A percentile compares a stretch with the other conserved stretches of the same genome.
Conservation (phyloP, 176 grass and related monocot genomes). For the Juncus effusus region DNA sequence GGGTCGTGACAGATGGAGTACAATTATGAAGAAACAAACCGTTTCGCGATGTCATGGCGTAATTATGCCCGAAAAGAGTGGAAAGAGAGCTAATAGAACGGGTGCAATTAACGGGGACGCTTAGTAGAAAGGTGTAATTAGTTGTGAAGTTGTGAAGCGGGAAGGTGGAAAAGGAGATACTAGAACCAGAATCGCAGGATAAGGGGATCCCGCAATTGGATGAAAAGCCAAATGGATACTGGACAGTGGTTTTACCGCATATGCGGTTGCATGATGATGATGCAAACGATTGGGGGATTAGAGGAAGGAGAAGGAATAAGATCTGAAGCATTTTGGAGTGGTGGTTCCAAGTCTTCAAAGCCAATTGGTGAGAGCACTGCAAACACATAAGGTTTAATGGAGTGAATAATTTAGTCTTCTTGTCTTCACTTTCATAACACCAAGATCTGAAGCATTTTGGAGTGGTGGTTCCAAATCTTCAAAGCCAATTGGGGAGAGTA, state of each 20-base stretch:
- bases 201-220: conserved; percentile 33
- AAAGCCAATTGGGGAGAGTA: no score
- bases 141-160: conserved; percentile 7
- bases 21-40: conserved; percentile 36
- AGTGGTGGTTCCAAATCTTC: no score
- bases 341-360: no score
- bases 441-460: no score
- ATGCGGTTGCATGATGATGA: conserved; percentile 24
- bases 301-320: conserved; percentile 18
- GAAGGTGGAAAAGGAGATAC: neutral
- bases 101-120: conserved; percentile 29
- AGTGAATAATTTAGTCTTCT: no score
- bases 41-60: conserved; percentile 33
- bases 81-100: neutral
- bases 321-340: no score
- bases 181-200: conserved; percentile 11
- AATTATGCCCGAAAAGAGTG: conserved; percentile 29
- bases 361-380: no score
- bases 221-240: conserved; percentile 67
- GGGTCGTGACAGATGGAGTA: rapidly evolving
- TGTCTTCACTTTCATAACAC: no score
- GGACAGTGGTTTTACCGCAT: conserved; percentile 13
- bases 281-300: neutral
- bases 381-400: no score
- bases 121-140: conserved; percentile 6